These are phyloP conservation scores for Umbilicus rupestris DNA, from an alignment of 164 flowering plant genomes.

Conservation along the genomic window DNA sequence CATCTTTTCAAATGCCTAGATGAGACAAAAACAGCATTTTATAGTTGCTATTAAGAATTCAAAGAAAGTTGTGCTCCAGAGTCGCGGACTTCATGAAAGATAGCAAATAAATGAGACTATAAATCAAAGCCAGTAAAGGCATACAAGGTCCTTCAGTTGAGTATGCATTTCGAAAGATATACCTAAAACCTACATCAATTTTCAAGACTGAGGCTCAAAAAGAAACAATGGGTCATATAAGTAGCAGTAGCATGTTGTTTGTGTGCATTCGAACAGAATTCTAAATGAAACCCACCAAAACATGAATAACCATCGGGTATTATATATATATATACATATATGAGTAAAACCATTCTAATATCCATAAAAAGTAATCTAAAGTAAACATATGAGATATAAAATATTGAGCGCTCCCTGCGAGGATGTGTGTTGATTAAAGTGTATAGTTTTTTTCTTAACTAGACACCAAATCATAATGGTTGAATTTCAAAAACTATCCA, in stretches of 20 bases:
- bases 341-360: too few relatives aligned
- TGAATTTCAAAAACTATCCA: too few relatives aligned
- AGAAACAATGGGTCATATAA: neutral
- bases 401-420: too few relatives aligned
- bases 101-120: too few relatives aligned
- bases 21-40: too few relatives aligned
- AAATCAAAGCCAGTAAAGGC: neutral
- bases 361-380: neutral
- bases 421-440: too few relatives aligned
- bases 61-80: neutral
- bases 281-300: neutral
- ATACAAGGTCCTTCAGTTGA: neutral
- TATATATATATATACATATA: too few relatives aligned
- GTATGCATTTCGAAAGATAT: neutral
- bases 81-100: too few relatives aligned
- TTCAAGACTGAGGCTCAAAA: neutral
- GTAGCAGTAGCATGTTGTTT: neutral
- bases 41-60: neutral
- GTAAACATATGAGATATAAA: neutral
- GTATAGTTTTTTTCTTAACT: too few relatives aligned
- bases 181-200: too few relatives aligned
- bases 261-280: neutral
- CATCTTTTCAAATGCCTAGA: neutral
- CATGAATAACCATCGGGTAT: too few relatives aligned
- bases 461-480: too few relatives aligned